These are phyloP conservation scores for Volutella citrinella DNA, from an alignment of 2,329 filamentous ascomycete species.

Conservation along the genomic window DNA sequence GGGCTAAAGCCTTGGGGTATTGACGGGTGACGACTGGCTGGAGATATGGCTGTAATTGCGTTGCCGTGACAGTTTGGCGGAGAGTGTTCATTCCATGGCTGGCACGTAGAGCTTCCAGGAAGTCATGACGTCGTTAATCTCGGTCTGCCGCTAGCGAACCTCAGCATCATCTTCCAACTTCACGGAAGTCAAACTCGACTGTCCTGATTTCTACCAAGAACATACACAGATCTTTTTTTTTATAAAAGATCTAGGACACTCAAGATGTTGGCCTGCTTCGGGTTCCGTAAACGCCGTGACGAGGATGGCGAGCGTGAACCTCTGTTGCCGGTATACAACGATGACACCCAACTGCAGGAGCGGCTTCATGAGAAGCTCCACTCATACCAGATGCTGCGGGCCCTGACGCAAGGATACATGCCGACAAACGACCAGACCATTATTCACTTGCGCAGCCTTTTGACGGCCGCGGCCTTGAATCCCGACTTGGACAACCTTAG, in stretches of 20 bases:
- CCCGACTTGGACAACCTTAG: conserved; percentile 68
- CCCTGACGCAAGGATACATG: conserved; percentile 82
- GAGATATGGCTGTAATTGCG: too few species aligned
- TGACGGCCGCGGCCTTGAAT: conserved; percentile 76
- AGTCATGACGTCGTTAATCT: not conserved
- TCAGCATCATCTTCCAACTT: too few species aligned
- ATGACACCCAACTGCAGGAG: conserved; percentile 76
- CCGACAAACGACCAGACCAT: conserved; percentile 85
- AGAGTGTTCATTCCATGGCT: too few species aligned
- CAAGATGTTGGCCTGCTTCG: conserved; percentile 63
- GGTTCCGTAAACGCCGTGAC: conserved; percentile 43
- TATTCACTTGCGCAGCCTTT: conserved; percentile 72
- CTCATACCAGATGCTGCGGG: conserved; percentile 86
- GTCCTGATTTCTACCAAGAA: not conserved
- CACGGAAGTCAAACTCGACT: too few species aligned
- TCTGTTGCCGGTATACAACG: conserved; percentile 76
- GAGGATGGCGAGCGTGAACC: conserved; percentile 67
- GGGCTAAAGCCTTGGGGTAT: too few species aligned
- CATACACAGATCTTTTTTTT: too few species aligned
- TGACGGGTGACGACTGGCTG: too few species aligned
- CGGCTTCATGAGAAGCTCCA: conserved; percentile 86
- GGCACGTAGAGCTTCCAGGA: too few species aligned
- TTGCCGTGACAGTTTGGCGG: too few species aligned
- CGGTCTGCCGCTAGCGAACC: too few species aligned
- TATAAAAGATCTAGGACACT: too few species aligned